Conservation (phyloP, 805 yeast species). For the Candida piceae region DNA sequence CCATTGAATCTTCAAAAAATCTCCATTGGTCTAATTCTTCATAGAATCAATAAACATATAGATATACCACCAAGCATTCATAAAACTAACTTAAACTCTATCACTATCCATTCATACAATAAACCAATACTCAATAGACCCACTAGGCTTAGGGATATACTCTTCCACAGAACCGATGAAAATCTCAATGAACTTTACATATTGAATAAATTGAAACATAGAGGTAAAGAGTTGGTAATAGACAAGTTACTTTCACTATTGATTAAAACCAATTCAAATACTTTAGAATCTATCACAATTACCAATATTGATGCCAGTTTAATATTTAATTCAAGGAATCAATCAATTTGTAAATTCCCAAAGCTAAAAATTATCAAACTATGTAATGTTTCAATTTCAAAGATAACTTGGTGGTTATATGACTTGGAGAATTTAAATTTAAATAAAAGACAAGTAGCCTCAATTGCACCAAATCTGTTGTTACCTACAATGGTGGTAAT, state of each 20-base stretch:
- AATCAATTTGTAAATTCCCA: conserved; percentile 4
- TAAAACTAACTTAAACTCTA: no score
- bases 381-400: conserved; percentile 19
- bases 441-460: neutral
- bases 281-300: conserved; percentile 15
- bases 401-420: conserved; percentile 22
- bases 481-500: conserved; percentile 20
- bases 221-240: no score
- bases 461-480: neutral
- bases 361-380: conserved; percentile 12
- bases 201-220: no score
- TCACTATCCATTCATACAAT: no score
- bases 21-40: no score
- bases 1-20: conserved; percentile 16
- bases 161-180: no score
- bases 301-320: conserved; percentile 19
- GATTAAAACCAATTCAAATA: neutral
- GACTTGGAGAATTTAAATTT: conserved; percentile 13
- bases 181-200: no score
- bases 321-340: conserved; percentile 11
- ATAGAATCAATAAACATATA: no score
- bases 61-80: no score
- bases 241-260: neutral
- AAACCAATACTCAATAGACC: no score
- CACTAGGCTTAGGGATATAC: no score